Evolutionary conservation across 441 rosid genomes (phyloP), one percentile per base, ranked within the genome.

Genomic region (Corymbia calophylla): DNA sequence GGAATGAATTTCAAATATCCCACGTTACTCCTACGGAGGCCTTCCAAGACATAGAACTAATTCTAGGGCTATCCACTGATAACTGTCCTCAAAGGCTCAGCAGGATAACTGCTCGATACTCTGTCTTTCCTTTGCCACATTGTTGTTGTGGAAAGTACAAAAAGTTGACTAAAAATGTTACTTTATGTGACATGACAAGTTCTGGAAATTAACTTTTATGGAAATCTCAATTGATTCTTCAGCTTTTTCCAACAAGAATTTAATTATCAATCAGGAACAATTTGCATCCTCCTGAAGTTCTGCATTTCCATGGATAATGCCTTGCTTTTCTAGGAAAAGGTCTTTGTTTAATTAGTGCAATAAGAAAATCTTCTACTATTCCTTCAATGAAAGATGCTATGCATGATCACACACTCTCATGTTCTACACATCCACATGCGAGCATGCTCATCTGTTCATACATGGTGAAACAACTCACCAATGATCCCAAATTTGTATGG

Each of bases 401-500:
- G 80, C 80, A 18, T 23, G n/a, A 77, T 51, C 51, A 44, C 0
- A 3, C 8, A 73, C 49, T 21, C 81, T 70, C 18, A 10, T 70
- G 81, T 19, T 70, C 49, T 11, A 39, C 84, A 73, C 10, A 77
- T 77, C 84, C 84, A 77, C 25, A 44, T 21, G 23, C 2, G 5
- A 25, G n/a, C n/a, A 77, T 23, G 48, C 51, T 77, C 9, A 44
- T 39, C n/a, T 6, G 29, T 39, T 39, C 44, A 77, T 47, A 39
- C 49, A 35, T 77, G 87, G 60, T 53, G 60, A 54, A 86, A 56
- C 58, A 86, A 56, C 87, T 88, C 29, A 89, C 90, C 90, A 25
- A 89, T 89, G 29, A 89, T 85, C 27, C 90, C 90, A 23, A 89
- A 89, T 58, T 62, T 89, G 90, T 89, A 84, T 25, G 90, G 60